Conservation (phyloP, 169 alveolate species). For the Plasmodium knowlesi region DNA sequence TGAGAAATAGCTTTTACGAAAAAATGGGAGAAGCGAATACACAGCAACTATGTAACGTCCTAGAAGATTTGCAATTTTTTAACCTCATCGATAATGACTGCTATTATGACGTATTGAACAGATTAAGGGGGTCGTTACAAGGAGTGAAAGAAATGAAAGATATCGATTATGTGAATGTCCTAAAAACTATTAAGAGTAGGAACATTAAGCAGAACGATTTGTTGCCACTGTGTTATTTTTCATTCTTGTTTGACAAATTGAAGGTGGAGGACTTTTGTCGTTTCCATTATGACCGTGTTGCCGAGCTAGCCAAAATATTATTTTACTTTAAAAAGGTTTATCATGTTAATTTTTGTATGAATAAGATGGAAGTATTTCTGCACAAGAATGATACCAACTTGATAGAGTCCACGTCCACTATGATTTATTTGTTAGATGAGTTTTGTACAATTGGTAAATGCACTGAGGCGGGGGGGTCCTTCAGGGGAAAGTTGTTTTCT, state of each 20-base stretch:
- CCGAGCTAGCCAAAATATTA: conserved; percentile 44
- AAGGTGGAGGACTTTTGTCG: conserved; percentile 11
- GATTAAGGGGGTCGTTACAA: not conserved
- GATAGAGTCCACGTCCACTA: conserved; percentile 29
- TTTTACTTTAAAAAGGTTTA: conserved; percentile 58
- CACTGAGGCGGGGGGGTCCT: not conserved
- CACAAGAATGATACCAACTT: conserved; percentile 5
- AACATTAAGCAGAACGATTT: conserved; percentile 41
- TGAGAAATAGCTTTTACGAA: conserved; percentile 28
- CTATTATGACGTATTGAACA: conserved; percentile 49
- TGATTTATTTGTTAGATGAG: conserved; percentile 30
- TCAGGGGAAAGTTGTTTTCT: conserved; percentile 10
- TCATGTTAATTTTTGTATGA: conserved; percentile 59
- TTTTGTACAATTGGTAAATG: conserved; percentile 4
- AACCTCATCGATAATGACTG: conserved; percentile 51
- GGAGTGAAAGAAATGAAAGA: conserved; percentile 4
- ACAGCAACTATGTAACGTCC: conserved; percentile 61
- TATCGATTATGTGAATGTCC: conserved; percentile 51
- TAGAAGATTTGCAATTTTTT: conserved; percentile 60
- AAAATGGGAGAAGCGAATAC: conserved; percentile 30
- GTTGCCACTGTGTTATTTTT: conserved; percentile 42
- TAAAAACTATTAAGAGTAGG: conserved; percentile 55
- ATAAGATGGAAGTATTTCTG: conserved; percentile 27
- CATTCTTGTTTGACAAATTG: conserved; percentile 32
- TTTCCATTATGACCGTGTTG: conserved; percentile 15